A percentile compares a stretch with the other conserved stretches of the same genome.
phyloP scores from a whole-genome alignment of 495 filamentous ascomycete genomes.

The Sabuloglossum arenarium region DNA sequence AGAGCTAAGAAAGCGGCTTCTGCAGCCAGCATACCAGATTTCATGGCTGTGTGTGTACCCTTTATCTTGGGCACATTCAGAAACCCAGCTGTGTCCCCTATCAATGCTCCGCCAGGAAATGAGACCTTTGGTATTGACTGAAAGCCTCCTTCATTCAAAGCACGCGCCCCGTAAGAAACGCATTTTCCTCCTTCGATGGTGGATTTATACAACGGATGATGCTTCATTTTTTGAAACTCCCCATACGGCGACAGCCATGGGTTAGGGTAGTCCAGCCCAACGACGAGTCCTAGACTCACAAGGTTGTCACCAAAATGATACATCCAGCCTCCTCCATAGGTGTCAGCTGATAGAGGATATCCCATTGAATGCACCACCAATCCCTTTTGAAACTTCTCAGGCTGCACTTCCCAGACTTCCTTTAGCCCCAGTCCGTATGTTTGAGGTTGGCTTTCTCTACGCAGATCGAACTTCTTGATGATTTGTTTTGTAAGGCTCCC shows the following conservation, averaged over 20 bases:
- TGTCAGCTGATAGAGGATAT: constrained; percentile 71
- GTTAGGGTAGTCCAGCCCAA: constrained; percentile 89
- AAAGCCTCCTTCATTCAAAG: constrained; percentile 88
- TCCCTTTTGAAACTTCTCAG: constrained; percentile 78
- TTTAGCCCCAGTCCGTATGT: constrained; percentile 91
- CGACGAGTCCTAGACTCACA: constrained; percentile 81
- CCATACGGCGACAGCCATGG: constrained; percentile 90
- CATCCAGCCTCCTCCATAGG: constrained; percentile 94
- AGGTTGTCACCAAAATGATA: constrained; percentile 98
- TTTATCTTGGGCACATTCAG: constrained; percentile 98
- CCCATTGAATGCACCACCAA: constrained; percentile 83
- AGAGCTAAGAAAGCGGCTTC: constrained; percentile 71
- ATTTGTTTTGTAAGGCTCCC: constrained; percentile 92
- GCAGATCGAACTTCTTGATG: constrained; percentile 82
- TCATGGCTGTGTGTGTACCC: constrained; percentile 95
- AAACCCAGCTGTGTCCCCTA: constrained; percentile 91
- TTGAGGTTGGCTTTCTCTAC: constrained; percentile 74
- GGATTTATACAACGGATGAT: constrained; percentile 69
- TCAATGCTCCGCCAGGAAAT: constrained; percentile 88
- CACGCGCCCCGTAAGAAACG: constrained; percentile 87
- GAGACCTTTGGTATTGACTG: constrained; percentile 93
- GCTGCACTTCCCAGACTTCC: constrained; percentile 91
- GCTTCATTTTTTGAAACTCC: constrained; percentile 98
- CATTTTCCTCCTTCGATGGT: constrained; percentile 88
- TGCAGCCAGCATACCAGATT: constrained; percentile 88